Evolutionary conservation across 129 eudicot species (phyloP).

Genomic region (Centrapalus pauciflorus): DNA sequence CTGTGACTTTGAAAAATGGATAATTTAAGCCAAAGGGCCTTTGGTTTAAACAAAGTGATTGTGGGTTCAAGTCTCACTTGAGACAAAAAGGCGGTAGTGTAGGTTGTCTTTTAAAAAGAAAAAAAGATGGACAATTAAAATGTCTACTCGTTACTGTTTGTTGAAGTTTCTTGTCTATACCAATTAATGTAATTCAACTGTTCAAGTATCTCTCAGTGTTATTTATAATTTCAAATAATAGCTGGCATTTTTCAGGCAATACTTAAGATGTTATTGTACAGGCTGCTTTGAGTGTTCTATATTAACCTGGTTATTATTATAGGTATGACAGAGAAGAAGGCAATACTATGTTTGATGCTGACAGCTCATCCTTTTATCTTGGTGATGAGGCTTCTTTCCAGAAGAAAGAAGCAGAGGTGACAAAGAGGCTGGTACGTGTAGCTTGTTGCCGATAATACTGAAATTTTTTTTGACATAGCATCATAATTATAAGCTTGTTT

Average conservation of each 20-base stretch:
- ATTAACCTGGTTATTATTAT: slow-evolving; percentile 8
- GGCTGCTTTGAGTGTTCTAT: neutral
- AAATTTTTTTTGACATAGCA: neutral
- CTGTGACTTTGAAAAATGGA: no score
- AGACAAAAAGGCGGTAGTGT: no score
- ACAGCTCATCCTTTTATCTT: slow-evolving; percentile 54
- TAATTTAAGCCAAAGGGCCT: no score
- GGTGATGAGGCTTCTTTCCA: slow-evolving; percentile 50
- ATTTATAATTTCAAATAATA: no score
- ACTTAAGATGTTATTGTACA: neutral
- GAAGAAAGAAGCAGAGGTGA: slow-evolving; percentile 60
- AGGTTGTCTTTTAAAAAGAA: no score
- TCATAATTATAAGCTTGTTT: neutral
- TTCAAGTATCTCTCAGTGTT: neutral
- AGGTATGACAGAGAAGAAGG: slow-evolving; percentile 80
- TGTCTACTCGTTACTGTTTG: neutral
- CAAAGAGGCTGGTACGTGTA: slow-evolving; percentile 54
- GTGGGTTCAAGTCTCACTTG: no score
- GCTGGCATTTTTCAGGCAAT: no score
- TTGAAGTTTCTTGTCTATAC: neutral
- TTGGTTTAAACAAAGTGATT: no score
- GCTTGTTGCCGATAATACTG: neutral
- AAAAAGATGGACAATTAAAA: neutral
- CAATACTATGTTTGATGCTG: slow-evolving; percentile 49
- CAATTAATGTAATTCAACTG: neutral